Evolutionary conservation across 345 rosid species (phyloP).

Genomic region (Camelina laxa): DNA sequence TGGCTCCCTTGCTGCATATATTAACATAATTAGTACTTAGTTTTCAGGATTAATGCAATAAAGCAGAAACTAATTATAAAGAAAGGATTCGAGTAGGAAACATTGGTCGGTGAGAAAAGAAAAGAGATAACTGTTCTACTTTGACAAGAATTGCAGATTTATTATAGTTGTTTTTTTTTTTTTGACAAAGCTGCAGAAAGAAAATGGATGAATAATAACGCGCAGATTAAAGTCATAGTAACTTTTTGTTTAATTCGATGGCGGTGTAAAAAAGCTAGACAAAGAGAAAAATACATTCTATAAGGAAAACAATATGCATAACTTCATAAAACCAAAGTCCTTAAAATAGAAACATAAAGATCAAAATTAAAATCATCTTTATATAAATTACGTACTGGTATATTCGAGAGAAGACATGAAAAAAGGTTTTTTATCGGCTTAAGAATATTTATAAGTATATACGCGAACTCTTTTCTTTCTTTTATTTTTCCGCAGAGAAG

Average conservation of each 20-base stretch:
- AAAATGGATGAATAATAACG: constrained; percentile 19
- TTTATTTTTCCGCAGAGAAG: too few relatives aligned
- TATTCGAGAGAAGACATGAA: constrained; percentile 33
- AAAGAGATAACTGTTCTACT: background rate
- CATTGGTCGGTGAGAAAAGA: constrained; percentile 32
- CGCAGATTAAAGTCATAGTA: constrained; percentile 27
- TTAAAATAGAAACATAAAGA: background rate
- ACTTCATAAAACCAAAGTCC: background rate
- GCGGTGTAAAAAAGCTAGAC: background rate
- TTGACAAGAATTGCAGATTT: constrained; percentile 30
- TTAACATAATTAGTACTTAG: constrained; percentile 5
- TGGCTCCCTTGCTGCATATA: constrained; percentile 44
- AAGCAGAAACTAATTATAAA: constrained; percentile 9
- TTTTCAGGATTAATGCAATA: constrained; percentile 3
- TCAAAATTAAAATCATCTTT: constrained; percentile 9
- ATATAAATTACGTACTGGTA: constrained; percentile 11
- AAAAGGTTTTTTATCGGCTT: background rate
- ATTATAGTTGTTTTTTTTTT: constrained; percentile 31
- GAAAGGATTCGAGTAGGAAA: constrained; percentile 21
- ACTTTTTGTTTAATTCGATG: constrained; percentile 18
- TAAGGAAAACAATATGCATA: constrained; percentile 11
- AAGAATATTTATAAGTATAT: constrained; percentile 40
- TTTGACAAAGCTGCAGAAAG: constrained; percentile 41
- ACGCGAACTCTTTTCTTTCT: background rate
- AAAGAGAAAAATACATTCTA: constrained; percentile 10